phyloP scores from a whole-genome alignment of 805 yeast genomes.

The Saccharomycopsis fodiens region DNA sequence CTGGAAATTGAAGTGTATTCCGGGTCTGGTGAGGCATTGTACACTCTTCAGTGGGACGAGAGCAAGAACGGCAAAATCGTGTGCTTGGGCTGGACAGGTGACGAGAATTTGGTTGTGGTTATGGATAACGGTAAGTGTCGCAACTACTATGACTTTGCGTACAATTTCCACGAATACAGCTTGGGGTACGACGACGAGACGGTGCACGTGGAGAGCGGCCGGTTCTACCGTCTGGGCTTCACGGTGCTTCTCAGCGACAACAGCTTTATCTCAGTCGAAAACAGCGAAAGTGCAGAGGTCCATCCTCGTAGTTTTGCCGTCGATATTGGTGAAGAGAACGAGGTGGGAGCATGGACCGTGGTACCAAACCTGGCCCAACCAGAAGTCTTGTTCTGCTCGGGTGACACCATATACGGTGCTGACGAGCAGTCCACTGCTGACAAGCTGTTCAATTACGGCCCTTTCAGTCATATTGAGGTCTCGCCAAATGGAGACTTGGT shows the following conservation, averaged over 20 bases:
- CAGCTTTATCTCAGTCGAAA: conserved; percentile 34
- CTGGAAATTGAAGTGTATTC: conserved; percentile 26
- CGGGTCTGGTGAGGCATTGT: conserved; percentile 29
- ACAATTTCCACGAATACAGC: conserved; percentile 52
- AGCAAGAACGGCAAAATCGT: conserved; percentile 45
- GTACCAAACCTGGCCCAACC: conserved; percentile 24
- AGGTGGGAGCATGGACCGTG: conserved; percentile 26
- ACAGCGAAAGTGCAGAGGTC: conserved; percentile 33
- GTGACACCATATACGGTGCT: background rate
- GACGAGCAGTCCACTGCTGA: background rate
- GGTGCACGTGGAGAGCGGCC: conserved; percentile 29
- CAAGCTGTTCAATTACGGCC: conserved; percentile 32
- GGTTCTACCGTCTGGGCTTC: conserved; percentile 37
- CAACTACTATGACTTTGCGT: conserved; percentile 56
- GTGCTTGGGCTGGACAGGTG: conserved; percentile 43
- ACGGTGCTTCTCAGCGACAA: conserved; percentile 35
- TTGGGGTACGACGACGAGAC: conserved; percentile 30
- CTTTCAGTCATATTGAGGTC: conserved; percentile 34
- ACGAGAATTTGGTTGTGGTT: conserved; percentile 51
- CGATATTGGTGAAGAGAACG: conserved; percentile 6
- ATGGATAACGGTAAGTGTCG: conserved; percentile 46
- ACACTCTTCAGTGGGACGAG: conserved; percentile 34
- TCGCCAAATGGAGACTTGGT: conserved; percentile 54
- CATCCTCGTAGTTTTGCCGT: conserved; percentile 23
- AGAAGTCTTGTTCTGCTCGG: conserved; percentile 25